phyloP scores from a whole-genome alignment of 208 protist species.

The Wallacemonas sp. region DNA sequence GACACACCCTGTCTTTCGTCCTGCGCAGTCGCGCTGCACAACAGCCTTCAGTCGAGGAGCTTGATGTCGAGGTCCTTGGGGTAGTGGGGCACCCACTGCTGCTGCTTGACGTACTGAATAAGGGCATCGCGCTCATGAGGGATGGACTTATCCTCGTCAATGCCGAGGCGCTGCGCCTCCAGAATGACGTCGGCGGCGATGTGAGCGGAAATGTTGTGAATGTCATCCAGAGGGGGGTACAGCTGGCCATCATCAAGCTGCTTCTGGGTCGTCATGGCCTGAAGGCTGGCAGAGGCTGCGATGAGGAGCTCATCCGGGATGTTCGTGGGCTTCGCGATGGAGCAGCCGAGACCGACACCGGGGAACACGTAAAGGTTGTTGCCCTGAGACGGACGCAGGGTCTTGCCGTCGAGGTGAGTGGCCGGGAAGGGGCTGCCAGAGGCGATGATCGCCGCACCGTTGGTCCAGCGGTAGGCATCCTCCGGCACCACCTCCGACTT shows the following conservation, averaged over 20 bases:
- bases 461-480: constrained; percentile 92
- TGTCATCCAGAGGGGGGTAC: constrained; percentile 73
- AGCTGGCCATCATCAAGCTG: constrained; percentile 51
- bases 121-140: constrained; percentile 48
- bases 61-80: constrained; percentile 35
- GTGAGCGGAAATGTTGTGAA: constrained; percentile 76
- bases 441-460: constrained; percentile 94
- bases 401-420: constrained; percentile 84
- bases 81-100: constrained; percentile 78
- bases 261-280: constrained; percentile 45
- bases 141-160: constrained; percentile 50
- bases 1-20: too few species aligned
- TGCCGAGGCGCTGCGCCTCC: constrained; percentile 61
- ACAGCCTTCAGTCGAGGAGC: constrained; percentile 9
- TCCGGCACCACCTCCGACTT: constrained; percentile 92
- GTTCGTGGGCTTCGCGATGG: constrained; percentile 54
- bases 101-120: constrained; percentile 37
- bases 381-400: constrained; percentile 89
- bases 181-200: constrained; percentile 71
- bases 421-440: constrained; percentile 95
- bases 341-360: constrained; percentile 92
- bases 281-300: constrained; percentile 77
- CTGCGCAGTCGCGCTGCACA: too few species aligned
- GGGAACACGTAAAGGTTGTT: constrained; percentile 98
- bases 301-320: constrained; percentile 92